These are phyloP conservation scores for Leccinum subgranulosum DNA, from an alignment of 768 basidiomycete genomes.

Conservation along the genomic window DNA sequence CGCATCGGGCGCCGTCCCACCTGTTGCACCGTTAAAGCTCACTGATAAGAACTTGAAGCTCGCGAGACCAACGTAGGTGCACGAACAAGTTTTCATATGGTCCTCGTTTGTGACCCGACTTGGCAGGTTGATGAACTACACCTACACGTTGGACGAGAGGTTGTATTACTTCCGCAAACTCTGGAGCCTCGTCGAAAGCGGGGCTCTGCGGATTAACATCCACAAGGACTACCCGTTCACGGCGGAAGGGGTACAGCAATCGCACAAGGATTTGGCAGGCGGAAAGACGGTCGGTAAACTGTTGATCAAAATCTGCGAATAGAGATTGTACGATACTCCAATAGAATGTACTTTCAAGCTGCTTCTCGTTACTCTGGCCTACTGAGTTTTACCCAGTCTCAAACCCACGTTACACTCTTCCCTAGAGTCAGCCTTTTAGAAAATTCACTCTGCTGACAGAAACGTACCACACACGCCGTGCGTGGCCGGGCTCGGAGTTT, in stretches of 20 bases:
- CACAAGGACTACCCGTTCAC: constrained; percentile 84
- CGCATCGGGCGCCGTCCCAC: constrained; percentile 80
- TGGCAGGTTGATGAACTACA: constrained; percentile 66
- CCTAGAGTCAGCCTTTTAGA: not conserved
- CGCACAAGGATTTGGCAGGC: constrained; percentile 73
- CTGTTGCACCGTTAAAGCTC: constrained; percentile 72
- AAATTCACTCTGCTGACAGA: not conserved
- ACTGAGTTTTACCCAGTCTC: not conserved
- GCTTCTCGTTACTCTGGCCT: not conserved
- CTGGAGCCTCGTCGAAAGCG: constrained; percentile 57
- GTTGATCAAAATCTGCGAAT: constrained; percentile 58
- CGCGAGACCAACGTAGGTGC: constrained; percentile 63
- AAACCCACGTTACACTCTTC: not conserved
- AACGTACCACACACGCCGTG: not conserved
- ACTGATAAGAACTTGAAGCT: constrained; percentile 79
- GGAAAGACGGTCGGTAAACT: constrained; percentile 87
- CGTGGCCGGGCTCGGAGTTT: not conserved
- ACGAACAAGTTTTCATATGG: not conserved
- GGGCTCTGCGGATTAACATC: constrained; percentile 63
- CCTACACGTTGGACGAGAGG: constrained; percentile 71
- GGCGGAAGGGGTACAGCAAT: constrained; percentile 68
- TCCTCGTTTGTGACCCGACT: constrained; percentile 13
- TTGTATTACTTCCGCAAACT: constrained; percentile 62
- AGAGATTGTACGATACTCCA: not conserved
- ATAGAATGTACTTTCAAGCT: not conserved